Percentiles rank a stretch among this genome's conserved stretches.
Conservation (phyloP, 2,329 filamentous ascomycete species). For the Colletotrichum scovillei region DNA sequence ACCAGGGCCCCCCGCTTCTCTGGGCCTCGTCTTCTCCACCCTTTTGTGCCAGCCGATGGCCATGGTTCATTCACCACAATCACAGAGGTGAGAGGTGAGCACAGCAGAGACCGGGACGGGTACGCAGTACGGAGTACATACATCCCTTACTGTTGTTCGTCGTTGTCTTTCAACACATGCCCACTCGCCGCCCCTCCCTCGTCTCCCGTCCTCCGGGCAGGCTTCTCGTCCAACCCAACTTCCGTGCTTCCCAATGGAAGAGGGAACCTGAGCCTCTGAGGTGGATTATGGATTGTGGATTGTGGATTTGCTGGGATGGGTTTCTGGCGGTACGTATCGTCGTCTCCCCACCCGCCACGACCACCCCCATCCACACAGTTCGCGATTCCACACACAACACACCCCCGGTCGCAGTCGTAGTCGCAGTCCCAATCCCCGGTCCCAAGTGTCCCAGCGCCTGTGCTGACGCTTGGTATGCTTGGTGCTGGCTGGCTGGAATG, state of each 20-base stretch:
- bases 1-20: constrained; percentile 27
- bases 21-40: constrained; percentile 8
- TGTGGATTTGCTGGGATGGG: not conserved
- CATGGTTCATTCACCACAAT: not conserved
- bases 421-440: constrained; percentile 3
- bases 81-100: not conserved
- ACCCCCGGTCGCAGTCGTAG: not conserved
- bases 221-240: not conserved
- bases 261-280: not conserved
- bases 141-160: not conserved
- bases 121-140: not conserved
- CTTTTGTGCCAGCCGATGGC: not conserved
- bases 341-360: too few species aligned
- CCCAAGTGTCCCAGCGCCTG: constrained; percentile 15
- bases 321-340: not conserved
- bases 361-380: not conserved
- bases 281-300: too few species aligned
- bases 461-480: constrained; percentile 20
- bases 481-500: constrained; percentile 6
- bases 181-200: not conserved
- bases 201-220: not conserved
- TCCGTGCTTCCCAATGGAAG: not conserved
- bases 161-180: not conserved
- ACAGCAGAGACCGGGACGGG: not conserved
- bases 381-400: not conserved